Conservation (phyloP, 257 asterid species). For the Ilex asprella region DNA sequence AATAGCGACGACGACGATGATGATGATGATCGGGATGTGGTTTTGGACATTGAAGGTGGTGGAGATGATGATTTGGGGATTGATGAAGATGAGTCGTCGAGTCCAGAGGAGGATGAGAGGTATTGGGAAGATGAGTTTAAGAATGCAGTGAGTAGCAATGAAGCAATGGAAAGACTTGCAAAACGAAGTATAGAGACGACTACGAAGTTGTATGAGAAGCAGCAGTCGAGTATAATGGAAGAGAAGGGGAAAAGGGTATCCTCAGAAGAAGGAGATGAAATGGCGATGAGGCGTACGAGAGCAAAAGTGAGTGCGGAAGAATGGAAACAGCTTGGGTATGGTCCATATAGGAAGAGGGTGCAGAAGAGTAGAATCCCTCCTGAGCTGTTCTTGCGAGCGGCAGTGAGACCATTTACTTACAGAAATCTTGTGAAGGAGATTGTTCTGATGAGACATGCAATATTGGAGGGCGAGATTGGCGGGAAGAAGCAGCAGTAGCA, state of each 20-base stretch:
- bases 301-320: constrained; percentile 60
- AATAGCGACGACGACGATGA: constrained; percentile 15
- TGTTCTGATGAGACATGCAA: constrained; percentile 74
- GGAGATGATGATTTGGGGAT: constrained; percentile 59
- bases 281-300: constrained; percentile 57
- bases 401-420: constrained; percentile 84
- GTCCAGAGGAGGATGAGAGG: constrained; percentile 46
- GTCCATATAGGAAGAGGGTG: constrained; percentile 62
- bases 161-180: constrained; percentile 78
- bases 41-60: constrained; percentile 33
- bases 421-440: constrained; percentile 88
- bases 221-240: constrained; percentile 27
- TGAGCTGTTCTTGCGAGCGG: constrained; percentile 63
- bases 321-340: constrained; percentile 66
- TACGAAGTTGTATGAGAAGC: constrained; percentile 34
- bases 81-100: constrained; percentile 37
- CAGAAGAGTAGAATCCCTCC: constrained; percentile 74
- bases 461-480: constrained; percentile 77
- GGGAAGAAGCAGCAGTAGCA: constrained; percentile 22
- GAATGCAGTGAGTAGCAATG: constrained; percentile 66
- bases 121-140: constrained; percentile 88
- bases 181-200: constrained; percentile 39
- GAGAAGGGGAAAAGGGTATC: constrained; percentile 10
- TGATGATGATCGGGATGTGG: constrained; percentile 24
- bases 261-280: constrained; percentile 49